Percentiles rank a stretch among this genome's conserved stretches.
phyloP scores from a whole-genome alignment of 169 alveolate genomes.

The Plasmodium chabaudi region DNA sequence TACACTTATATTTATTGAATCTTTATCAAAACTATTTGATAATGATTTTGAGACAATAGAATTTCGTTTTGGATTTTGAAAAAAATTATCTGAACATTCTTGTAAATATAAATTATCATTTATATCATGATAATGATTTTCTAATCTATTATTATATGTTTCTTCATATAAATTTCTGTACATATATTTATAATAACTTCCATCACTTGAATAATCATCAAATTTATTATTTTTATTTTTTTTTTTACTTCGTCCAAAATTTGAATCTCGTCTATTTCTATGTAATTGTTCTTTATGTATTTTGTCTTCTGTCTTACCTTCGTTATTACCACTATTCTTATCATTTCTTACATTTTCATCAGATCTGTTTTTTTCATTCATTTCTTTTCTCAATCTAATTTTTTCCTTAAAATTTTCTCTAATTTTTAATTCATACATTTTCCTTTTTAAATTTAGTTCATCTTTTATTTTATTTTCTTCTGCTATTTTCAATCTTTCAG shows the following conservation, averaged over 20 bases:
- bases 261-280: background rate
- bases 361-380: slow-evolving; percentile 12
- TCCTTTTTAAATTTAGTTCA: slow-evolving; percentile 47
- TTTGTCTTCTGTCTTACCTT: background rate
- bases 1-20: slow-evolving; percentile 48
- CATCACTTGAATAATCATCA: slow-evolving; percentile 75
- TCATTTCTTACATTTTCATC: background rate
- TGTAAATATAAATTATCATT: slow-evolving; percentile 66
- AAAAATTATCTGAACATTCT: slow-evolving; percentile 72
- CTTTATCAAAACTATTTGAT: slow-evolving; percentile 66
- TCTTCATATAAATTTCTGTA: slow-evolving; percentile 70
- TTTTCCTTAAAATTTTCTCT: slow-evolving; percentile 68
- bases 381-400: slow-evolving; percentile 51
- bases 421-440: slow-evolving; percentile 60
- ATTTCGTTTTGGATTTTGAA: slow-evolving; percentile 27
- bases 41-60: slow-evolving; percentile 25
- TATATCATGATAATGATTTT: slow-evolving; percentile 50
- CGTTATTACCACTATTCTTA: background rate
- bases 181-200: slow-evolving; percentile 69
- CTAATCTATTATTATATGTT: slow-evolving; percentile 43
- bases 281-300: background rate
- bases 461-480: slow-evolving; percentile 41
- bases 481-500: slow-evolving; percentile 1
- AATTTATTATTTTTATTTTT: slow-evolving; percentile 17
- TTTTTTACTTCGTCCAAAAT: background rate